Evolutionary conservation across 257 asterid species (phyloP).

Genomic region (Solanum corneliomulleri): DNA sequence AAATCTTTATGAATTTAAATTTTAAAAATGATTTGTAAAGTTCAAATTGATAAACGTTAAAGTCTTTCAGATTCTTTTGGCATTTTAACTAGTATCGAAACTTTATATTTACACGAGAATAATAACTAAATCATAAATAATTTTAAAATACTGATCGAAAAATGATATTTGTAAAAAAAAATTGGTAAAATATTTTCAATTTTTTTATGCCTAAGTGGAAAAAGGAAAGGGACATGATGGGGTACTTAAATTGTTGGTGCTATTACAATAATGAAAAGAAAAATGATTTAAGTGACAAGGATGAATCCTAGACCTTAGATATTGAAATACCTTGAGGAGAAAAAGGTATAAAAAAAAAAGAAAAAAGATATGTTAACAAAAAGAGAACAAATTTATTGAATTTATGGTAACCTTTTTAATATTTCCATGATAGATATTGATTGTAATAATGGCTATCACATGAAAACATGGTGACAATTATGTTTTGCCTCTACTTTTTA

Average conservation of each 20-base stretch:
- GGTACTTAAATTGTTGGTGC: background rate
- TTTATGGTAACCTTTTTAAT: background rate
- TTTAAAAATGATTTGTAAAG: background rate
- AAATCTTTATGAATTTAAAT: background rate
- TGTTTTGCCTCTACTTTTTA: slow-evolving; percentile 15
- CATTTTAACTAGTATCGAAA: background rate
- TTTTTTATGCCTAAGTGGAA: background rate
- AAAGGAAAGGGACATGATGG: background rate
- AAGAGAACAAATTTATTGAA: background rate
- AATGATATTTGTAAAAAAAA: background rate
- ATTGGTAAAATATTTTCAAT: background rate
- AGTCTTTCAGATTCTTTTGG: background rate
- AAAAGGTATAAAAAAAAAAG: background rate
- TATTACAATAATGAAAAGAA: background rate
- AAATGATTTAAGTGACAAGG: background rate
- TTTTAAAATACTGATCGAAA: background rate
- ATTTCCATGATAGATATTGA: slow-evolving; percentile 4
- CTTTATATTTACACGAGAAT: background rate
- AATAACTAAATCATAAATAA: background rate
- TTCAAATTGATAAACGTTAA: background rate
- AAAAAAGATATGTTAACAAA: slow-evolving; percentile 7
- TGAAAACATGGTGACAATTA: slow-evolving; percentile 28
- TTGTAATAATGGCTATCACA: slow-evolving; percentile 30
- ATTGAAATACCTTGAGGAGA: slow-evolving; percentile 5
- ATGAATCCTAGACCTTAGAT: background rate